A percentile compares a stretch with the other conserved stretches of the same genome.
Conservation (phyloP, 176 grass and related monocot genomes). For the Dactylis glomerata region DNA sequence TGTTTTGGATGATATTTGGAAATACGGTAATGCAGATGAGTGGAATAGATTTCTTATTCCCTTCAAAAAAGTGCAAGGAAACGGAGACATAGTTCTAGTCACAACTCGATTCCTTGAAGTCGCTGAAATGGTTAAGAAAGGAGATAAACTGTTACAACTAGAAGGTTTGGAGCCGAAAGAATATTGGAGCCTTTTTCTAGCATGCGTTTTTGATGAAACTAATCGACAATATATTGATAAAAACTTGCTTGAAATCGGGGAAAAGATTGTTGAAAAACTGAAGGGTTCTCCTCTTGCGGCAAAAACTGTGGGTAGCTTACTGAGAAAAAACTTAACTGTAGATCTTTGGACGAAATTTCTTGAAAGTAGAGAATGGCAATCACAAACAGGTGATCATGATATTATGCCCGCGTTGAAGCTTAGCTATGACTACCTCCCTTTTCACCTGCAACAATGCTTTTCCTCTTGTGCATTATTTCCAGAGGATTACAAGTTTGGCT, state of each 20-base stretch:
- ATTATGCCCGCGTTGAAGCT: constrained; percentile 29
- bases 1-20: constrained; percentile 27
- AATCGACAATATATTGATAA: background rate
- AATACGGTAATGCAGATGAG: background rate
- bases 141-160: background rate
- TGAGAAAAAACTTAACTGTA: background rate
- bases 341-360: background rate
- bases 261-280: background rate
- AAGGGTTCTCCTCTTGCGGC: constrained; percentile 16
- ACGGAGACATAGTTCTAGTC: background rate
- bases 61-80: background rate
- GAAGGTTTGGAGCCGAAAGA: background rate
- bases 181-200: background rate
- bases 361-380: constrained; percentile 21
- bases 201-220: background rate
- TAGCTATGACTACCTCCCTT: constrained; percentile 32
- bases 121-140: background rate
- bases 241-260: background rate
- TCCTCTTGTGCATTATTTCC: constrained; percentile 22
- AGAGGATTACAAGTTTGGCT: background rate
- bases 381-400: background rate
- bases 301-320: constrained; percentile 18
- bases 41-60: constrained; percentile 8
- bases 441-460: constrained; percentile 26
- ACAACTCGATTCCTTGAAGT: background rate